phyloP scores from a whole-genome alignment of 805 yeast species.

The Candida oleophila region DNA sequence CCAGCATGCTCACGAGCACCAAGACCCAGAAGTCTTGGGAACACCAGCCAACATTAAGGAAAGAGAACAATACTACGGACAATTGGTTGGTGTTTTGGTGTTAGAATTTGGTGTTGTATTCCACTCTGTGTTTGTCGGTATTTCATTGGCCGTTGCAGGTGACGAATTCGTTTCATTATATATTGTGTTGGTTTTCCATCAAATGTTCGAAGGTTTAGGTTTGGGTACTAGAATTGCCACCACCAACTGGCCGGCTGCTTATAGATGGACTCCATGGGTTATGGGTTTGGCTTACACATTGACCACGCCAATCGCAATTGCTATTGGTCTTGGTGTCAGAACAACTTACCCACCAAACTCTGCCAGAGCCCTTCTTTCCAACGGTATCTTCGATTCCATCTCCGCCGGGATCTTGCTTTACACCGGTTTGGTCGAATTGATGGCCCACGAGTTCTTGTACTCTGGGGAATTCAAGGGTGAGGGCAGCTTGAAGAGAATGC shows the following conservation, averaged over 20 bases:
- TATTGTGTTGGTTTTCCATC: slow-evolving; percentile 31
- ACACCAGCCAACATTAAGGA: slow-evolving; percentile 32
- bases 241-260: slow-evolving; percentile 49
- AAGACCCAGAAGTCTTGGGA: slow-evolving; percentile 42
- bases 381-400: slow-evolving; percentile 72
- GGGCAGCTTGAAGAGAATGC: slow-evolving; percentile 50
- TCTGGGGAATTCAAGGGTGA: slow-evolving; percentile 64
- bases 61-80: slow-evolving; percentile 53
- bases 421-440: slow-evolving; percentile 73
- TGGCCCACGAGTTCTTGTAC: slow-evolving; percentile 74
- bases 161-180: slow-evolving; percentile 27
- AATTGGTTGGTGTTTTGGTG: slow-evolving; percentile 48
- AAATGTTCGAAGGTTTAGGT: slow-evolving; percentile 33
- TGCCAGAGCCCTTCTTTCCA: slow-evolving; percentile 57
- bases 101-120: slow-evolving; percentile 33
- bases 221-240: slow-evolving; percentile 49
- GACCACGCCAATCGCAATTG: slow-evolving; percentile 73
- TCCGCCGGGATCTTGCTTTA: slow-evolving; percentile 78
- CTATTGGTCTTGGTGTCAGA: slow-evolving; percentile 77
- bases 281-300: slow-evolving; percentile 50
- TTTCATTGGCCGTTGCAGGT: slow-evolving; percentile 31
- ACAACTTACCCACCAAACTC: slow-evolving; percentile 58
- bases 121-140: slow-evolving; percentile 33
- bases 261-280: slow-evolving; percentile 56
- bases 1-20: slow-evolving; percentile 43